Percentiles rank a stretch among this genome's conserved stretches.
These are phyloP conservation scores for Rhynchospora pubera DNA, from an alignment of 176 grass and related monocot genomes.

Conservation along the genomic window DNA sequence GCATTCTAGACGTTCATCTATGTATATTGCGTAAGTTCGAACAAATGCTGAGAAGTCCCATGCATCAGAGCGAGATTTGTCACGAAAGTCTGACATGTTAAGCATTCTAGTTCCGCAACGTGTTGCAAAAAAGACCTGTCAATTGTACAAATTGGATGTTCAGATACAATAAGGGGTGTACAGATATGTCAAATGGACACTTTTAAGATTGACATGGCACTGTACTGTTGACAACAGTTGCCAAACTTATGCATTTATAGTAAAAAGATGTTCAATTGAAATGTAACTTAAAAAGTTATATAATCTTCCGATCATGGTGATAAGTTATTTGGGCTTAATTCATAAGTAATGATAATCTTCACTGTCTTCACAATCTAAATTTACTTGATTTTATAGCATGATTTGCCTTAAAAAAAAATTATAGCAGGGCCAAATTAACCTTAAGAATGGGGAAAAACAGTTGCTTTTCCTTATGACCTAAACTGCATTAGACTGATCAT, in stretches of 20 bases:
- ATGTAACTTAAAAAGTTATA: too few relatives aligned
- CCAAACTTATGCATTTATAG: neutral
- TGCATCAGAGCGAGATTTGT: conserved; percentile 27
- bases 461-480: neutral
- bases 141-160: neutral
- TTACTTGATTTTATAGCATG: neutral
- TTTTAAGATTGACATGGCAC: neutral
- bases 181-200: neutral
- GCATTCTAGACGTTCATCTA: conserved; percentile 58
- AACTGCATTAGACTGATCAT: neutral
- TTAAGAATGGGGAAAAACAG: neutral
- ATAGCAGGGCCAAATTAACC: neutral
- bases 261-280: neutral
- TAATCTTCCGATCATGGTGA: too few relatives aligned
- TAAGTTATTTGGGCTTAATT: too few relatives aligned
- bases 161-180: neutral
- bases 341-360: neutral
- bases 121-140: conserved; percentile 44
- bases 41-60: conserved; percentile 63
- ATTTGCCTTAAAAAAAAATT: neutral
- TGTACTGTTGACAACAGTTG: neutral
- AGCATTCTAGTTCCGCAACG: conserved; percentile 44
- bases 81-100: conserved; percentile 51
- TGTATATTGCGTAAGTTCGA: conserved; percentile 50
- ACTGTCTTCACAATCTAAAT: neutral